Conservation (phyloP, 306 rosid genomes). For the Medicago ruthenica region DNA sequence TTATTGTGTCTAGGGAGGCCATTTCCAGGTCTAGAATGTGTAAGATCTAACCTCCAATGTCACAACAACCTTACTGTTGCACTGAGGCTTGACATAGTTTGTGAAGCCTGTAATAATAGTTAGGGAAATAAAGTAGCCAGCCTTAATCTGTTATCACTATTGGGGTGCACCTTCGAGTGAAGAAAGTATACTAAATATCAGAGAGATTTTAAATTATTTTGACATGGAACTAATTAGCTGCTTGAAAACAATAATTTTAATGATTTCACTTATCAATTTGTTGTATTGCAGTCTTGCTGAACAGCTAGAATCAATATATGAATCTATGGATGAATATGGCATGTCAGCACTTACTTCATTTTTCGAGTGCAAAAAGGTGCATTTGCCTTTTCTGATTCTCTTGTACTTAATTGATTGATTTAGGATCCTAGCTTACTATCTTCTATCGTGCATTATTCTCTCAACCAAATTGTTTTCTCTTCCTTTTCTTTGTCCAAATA, state of each 20-base stretch:
- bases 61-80: slow-evolving; percentile 24
- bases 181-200: slow-evolving; percentile 21
- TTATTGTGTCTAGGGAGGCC: slow-evolving; percentile 3
- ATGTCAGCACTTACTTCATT: slow-evolving; percentile 65
- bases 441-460: slow-evolving; percentile 27
- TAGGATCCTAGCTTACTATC: neutral
- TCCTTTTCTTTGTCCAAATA: slow-evolving; percentile 15
- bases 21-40: slow-evolving; percentile 16
- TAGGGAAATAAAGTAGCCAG: slow-evolving; percentile 9
- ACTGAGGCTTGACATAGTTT: slow-evolving; percentile 15
- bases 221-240: slow-evolving; percentile 28
- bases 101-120: slow-evolving; percentile 29
- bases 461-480: slow-evolving; percentile 14
- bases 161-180: slow-evolving; percentile 26
- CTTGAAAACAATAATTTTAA: slow-evolving; percentile 34
- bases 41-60: slow-evolving; percentile 18
- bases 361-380: slow-evolving; percentile 86
- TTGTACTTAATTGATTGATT: slow-evolving; percentile 33
- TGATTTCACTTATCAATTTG: slow-evolving; percentile 37
- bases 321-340: slow-evolving; percentile 70
- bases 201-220: slow-evolving; percentile 37
- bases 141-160: slow-evolving; percentile 20
- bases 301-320: slow-evolving; percentile 82
- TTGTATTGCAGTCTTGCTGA: slow-evolving; percentile 82
- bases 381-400: slow-evolving; percentile 27